Conservation (phyloP, 2,329 filamentous ascomycete species). For the Knufia petricola region DNA sequence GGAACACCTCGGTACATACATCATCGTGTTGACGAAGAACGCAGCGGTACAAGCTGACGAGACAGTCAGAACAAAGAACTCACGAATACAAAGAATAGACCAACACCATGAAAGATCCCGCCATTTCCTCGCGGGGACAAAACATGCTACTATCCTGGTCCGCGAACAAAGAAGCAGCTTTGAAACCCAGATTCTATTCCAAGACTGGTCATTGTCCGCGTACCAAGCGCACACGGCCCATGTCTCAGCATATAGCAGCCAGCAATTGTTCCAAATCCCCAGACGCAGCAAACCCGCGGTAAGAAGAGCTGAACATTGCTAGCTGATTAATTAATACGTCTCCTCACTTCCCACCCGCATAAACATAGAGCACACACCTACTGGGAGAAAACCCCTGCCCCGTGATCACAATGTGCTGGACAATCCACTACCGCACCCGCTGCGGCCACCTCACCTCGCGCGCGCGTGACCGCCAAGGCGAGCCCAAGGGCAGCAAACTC, state of each 20-base stretch:
- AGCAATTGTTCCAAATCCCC: not conserved
- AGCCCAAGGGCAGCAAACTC: not conserved
- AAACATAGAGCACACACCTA: not conserved
- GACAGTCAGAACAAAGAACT: no score
- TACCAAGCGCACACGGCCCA: not conserved
- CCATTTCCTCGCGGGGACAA: no score
- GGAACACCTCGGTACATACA: no score
- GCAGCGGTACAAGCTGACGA: no score
- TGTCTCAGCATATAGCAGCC: not conserved
- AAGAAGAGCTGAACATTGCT: not conserved
- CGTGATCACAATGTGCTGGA: conserved; percentile 1
- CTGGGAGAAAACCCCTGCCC: not conserved
- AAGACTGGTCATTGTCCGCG: not conserved
- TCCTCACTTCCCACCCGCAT: no score
- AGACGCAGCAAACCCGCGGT: not conserved
- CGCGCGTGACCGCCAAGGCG: not conserved
- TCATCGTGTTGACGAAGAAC: no score
- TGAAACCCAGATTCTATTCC: not conserved
- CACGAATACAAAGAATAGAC: no score
- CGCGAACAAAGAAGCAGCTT: not conserved
- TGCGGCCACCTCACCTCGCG: conserved; percentile 1
- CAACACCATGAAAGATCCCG: no score
- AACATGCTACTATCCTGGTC: not conserved
- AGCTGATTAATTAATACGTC: no score
- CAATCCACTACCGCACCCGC: not conserved